Evolutionary conservation across 2,329 filamentous ascomycete genomes (phyloP).

Genomic region (Elsinoe ampelina): DNA sequence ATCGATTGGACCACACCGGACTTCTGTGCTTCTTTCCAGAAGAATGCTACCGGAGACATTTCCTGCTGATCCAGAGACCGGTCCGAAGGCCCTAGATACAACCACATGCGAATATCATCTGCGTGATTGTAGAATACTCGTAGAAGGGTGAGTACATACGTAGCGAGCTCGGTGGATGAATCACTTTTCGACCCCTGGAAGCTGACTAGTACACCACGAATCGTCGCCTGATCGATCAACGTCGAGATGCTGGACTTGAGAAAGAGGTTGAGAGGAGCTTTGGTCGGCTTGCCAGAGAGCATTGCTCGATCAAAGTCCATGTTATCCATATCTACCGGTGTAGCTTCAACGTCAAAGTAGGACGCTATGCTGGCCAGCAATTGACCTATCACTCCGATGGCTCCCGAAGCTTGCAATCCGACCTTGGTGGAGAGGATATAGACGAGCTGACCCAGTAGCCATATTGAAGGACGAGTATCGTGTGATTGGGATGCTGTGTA

Average conservation of each 20-base stretch:
- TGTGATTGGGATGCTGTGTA: not conserved
- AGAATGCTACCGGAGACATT: slow-evolving; percentile 62
- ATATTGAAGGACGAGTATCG: slow-evolving; percentile 33
- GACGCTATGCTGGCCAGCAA: slow-evolving; percentile 49
- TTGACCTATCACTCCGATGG: slow-evolving; percentile 44
- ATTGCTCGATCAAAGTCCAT: slow-evolving; percentile 33
- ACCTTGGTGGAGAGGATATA: slow-evolving; percentile 22
- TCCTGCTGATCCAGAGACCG: slow-evolving; percentile 12
- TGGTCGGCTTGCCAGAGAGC: slow-evolving; percentile 31
- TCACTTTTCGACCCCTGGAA: slow-evolving; percentile 39
- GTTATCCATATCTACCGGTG: slow-evolving; percentile 25
- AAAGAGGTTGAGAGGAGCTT: slow-evolving; percentile 35
- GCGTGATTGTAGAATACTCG: slow-evolving; percentile 72
- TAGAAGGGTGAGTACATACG: slow-evolving; percentile 76
- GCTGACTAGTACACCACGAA: slow-evolving; percentile 30
- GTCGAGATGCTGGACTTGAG: slow-evolving; percentile 58
- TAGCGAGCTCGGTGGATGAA: slow-evolving; percentile 52
- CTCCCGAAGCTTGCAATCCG: not conserved
- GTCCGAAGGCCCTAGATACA: slow-evolving; percentile 57
- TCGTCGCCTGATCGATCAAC: slow-evolving; percentile 65
- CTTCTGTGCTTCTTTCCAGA: slow-evolving; percentile 61
- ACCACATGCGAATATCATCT: slow-evolving; percentile 89
- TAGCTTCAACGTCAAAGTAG: slow-evolving; percentile 44
- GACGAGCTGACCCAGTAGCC: slow-evolving; percentile 52
- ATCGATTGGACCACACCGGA: slow-evolving; percentile 52